Percentiles rank a stretch among this genome's conserved stretches.
Evolutionary conservation across 208 protist species (phyloP).

Genomic region (Wallacemonas rigidus): DNA sequence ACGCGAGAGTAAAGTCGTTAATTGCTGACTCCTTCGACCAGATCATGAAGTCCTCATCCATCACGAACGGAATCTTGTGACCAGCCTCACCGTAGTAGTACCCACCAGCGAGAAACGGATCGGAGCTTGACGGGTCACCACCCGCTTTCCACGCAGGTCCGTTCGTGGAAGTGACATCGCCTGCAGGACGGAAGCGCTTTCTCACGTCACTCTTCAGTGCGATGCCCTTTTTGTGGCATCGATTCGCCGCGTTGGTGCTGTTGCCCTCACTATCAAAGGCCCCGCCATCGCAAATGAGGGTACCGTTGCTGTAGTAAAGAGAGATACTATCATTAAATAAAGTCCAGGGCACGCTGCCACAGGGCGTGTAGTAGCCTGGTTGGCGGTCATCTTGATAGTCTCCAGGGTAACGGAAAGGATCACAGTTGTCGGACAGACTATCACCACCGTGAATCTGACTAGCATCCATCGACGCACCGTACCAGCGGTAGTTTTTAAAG

Average conservation of each 20-base stretch:
- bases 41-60: constrained; percentile 98
- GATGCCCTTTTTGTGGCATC: constrained; percentile 92
- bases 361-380: constrained; percentile 91
- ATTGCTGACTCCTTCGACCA: constrained; percentile 96
- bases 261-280: constrained; percentile 52
- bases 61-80: constrained; percentile 71
- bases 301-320: constrained; percentile 46
- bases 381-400: constrained; percentile 36
- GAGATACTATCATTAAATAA: constrained; percentile 97
- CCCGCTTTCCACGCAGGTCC: constrained; percentile 43
- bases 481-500: constrained; percentile 98
- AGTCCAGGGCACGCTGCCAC: constrained; percentile 95
- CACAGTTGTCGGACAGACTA: constrained; percentile 24
- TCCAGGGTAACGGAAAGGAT: constrained; percentile 71
- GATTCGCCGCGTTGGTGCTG: constrained; percentile 28
- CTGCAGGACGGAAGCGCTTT: constrained; percentile 69
- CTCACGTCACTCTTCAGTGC: constrained; percentile 90
- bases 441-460: constrained; percentile 58
- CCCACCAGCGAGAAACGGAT: constrained; percentile 69
- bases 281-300: constrained; percentile 80
- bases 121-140: constrained; percentile 37
- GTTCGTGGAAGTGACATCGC: constrained; percentile 13
- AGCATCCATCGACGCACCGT: constrained; percentile 68
- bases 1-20: constrained; percentile 96
- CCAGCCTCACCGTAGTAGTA: constrained; percentile 84